Evolutionary conservation across 2,329 filamentous ascomycete genomes (phyloP).

Genomic region (Botryotinia globosa): DNA sequence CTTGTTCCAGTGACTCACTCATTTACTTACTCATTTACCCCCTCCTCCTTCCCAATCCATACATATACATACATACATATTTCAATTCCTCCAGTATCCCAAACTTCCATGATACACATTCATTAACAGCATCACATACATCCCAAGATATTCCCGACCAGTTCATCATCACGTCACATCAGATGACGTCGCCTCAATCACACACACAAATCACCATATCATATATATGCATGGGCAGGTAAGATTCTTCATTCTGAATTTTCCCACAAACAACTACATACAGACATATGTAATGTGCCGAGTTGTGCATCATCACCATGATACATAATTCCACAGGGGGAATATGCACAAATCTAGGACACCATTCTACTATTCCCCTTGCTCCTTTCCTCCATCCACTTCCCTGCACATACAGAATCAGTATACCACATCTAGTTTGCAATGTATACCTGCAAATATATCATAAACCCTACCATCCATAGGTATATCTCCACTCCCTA

Average conservation of each 20-base stretch:
- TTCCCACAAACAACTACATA: neutral
- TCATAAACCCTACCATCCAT: constrained; percentile 12
- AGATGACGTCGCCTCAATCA: neutral
- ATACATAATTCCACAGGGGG: neutral
- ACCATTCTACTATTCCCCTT: neutral
- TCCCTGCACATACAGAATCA: neutral
- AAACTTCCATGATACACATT: neutral
- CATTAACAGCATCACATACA: neutral
- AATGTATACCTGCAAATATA: constrained; percentile 2
- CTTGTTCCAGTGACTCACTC: neutral
- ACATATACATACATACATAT: neutral
- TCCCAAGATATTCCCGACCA: no score
- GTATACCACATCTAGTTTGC: constrained; percentile 9
- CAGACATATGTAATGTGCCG: neutral
- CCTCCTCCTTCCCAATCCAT: neutral
- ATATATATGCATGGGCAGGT: no score
- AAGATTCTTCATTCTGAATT: neutral
- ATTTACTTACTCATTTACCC: neutral
- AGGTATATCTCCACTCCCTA: constrained; percentile 6
- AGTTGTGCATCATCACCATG: neutral
- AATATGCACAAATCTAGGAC: neutral
- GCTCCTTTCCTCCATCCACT: neutral
- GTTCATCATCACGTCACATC: neutral
- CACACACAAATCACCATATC: no score
- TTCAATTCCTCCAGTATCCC: neutral